Evolutionary conservation across 768 basidiomycete genomes (phyloP).

Genomic region (Podaxis sp.): DNA sequence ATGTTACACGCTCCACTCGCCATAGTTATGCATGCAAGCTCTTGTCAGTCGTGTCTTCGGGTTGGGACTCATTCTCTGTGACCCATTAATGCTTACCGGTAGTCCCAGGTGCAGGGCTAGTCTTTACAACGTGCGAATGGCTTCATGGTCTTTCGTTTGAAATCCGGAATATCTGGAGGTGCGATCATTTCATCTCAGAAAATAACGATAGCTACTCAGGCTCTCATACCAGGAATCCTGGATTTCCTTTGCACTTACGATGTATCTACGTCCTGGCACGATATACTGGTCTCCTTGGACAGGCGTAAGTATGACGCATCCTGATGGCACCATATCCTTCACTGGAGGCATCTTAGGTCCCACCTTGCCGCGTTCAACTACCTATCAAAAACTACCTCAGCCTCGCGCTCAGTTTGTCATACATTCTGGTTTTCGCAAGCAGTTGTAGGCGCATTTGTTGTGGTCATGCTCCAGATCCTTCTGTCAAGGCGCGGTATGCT

Average conservation of each 20-base stretch:
- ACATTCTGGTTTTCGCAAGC: constrained; percentile 3
- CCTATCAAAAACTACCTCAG: not conserved
- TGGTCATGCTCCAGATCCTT: not conserved
- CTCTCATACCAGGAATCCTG: not conserved
- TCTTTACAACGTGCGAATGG: constrained; percentile 11
- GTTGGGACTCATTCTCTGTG: not conserved
- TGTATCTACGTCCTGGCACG: constrained; percentile 8
- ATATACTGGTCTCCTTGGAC: constrained; percentile 5
- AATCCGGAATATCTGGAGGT: constrained; percentile 10
- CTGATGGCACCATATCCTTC: too few relatives aligned
- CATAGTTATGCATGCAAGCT: not conserved
- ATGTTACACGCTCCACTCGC: not conserved
- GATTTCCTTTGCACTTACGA: not conserved
- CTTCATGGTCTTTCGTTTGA: constrained; percentile 15
- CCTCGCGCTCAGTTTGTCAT: not conserved
- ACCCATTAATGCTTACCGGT: not conserved
- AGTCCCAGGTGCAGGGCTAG: constrained; percentile 10
- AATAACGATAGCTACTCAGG: not conserved
- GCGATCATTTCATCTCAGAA: not conserved
- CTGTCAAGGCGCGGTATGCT: constrained; percentile 6
- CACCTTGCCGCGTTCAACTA: constrained; percentile 4
- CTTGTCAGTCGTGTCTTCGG: not conserved
- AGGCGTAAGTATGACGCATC: constrained; percentile 4
- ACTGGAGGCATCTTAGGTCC: not conserved
- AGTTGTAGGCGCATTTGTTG: not conserved